Conservation (phyloP, 2,329 filamentous ascomycete species). For the Alternaria arborescens region DNA sequence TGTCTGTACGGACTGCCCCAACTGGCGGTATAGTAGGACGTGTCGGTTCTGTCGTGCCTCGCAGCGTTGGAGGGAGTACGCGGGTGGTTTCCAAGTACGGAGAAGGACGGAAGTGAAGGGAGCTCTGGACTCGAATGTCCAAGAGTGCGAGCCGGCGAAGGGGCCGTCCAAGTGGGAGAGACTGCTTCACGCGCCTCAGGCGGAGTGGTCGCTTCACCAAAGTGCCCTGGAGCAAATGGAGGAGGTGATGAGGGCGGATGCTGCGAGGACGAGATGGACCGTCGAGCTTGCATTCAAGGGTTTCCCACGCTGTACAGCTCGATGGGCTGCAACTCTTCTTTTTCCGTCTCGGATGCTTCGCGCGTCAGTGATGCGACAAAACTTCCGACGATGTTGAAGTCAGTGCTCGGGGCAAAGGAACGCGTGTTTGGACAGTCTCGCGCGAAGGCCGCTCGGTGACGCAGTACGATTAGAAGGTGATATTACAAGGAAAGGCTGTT, state of each 20-base stretch:
- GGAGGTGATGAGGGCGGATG: constrained; percentile 48
- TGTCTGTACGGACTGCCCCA: constrained; percentile 92
- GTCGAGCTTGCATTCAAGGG: constrained; percentile 54
- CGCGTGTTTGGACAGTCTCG: constrained; percentile 24
- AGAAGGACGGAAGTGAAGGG: constrained; percentile 47
- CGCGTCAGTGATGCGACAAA: constrained; percentile 28
- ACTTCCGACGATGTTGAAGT: constrained; percentile 17
- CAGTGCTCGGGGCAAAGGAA: constrained; percentile 13
- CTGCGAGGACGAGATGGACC: constrained; percentile 42
- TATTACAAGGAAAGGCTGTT: constrained; percentile 47
- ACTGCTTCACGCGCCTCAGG: constrained; percentile 34
- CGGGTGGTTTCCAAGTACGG: constrained; percentile 42
- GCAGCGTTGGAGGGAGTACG: constrained; percentile 48
- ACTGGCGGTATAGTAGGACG: constrained; percentile 74
- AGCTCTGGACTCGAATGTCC: constrained; percentile 54
- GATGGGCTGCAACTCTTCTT: constrained; percentile 26
- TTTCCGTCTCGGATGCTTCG: constrained; percentile 29
- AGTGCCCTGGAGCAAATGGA: constrained; percentile 34
- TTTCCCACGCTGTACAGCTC: constrained; percentile 25
- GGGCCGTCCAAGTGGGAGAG: constrained; percentile 50
- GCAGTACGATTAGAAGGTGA: constrained; percentile 38
- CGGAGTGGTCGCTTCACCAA: constrained; percentile 33
- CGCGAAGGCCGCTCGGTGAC: constrained; percentile 33
- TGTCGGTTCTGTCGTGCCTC: constrained; percentile 53
- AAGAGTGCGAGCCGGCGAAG: constrained; percentile 52